A percentile compares a stretch with the other conserved stretches of the same genome.
These are phyloP conservation scores for Pythium sp. DNA, from an alignment of 352 stramenopile genomes.

Conservation along the genomic window DNA sequence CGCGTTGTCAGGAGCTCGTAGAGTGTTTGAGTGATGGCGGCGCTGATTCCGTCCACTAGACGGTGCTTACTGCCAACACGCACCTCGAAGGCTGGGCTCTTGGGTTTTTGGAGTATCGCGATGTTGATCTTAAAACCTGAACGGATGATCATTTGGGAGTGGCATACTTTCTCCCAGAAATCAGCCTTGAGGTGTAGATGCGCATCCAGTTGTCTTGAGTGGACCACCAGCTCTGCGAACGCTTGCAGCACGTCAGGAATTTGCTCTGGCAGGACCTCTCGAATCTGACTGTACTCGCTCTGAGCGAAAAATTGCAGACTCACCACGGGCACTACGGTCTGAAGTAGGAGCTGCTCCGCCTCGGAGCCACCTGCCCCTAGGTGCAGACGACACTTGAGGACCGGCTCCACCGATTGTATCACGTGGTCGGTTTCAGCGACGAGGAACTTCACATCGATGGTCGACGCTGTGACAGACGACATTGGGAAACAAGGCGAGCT, in stretches of 20 bases:
- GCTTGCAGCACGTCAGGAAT: not conserved
- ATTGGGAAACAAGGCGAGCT: too few species aligned
- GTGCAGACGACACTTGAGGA: too few species aligned
- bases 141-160: not conserved
- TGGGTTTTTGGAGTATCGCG: not conserved
- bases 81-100: not conserved
- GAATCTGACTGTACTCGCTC: too few species aligned
- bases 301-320: too few species aligned
- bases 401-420: too few species aligned
- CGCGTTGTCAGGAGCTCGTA: not conserved
- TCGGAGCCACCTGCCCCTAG: too few species aligned
- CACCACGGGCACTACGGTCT: too few species aligned
- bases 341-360: too few species aligned
- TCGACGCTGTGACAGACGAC: too few species aligned
- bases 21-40: not conserved
- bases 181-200: not conserved
- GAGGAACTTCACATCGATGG: too few species aligned
- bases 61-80: not conserved
- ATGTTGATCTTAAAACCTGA: not conserved
- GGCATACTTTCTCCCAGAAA: not conserved
- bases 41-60: not conserved
- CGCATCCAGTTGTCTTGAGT: not conserved
- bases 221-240: not conserved
- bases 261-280: too few species aligned
- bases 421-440: too few species aligned